Evolutionary conservation across 805 yeast species (phyloP).

Genomic region (Grigorovia transvaalensis): DNA sequence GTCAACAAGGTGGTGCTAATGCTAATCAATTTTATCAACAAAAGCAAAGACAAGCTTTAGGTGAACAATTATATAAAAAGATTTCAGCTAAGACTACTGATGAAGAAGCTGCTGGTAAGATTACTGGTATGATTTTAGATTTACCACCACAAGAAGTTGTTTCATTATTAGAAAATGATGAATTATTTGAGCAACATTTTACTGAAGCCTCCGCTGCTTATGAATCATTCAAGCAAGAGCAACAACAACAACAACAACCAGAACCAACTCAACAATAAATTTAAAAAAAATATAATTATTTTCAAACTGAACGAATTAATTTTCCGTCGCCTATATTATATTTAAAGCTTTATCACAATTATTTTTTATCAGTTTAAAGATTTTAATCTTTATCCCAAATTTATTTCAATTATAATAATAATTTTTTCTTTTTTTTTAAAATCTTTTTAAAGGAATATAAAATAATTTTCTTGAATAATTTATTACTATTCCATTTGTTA

Average conservation of each 20-base stretch:
- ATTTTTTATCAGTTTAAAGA: not conserved
- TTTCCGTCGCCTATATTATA: not conserved
- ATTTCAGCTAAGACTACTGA: slow-evolving; percentile 80
- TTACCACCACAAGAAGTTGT: slow-evolving; percentile 87
- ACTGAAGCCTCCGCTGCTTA: slow-evolving; percentile 92
- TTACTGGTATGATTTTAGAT: slow-evolving; percentile 97
- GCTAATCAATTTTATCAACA: slow-evolving; percentile 52
- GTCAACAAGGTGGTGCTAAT: slow-evolving; percentile 24
- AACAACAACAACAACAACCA: slow-evolving; percentile 16
- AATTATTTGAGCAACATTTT: slow-evolving; percentile 79
- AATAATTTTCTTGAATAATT: too few relatives aligned
- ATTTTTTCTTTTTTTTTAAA: not conserved
- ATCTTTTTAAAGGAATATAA: not conserved
- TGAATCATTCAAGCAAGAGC: slow-evolving; percentile 69
- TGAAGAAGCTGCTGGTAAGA: slow-evolving; percentile 94
- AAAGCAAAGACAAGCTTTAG: slow-evolving; percentile 94
- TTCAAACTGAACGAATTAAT: not conserved
- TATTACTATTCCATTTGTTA: not conserved
- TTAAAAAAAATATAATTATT: too few relatives aligned
- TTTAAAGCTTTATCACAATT: not conserved
- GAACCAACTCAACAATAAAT: slow-evolving; percentile 2
- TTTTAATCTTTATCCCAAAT: not conserved
- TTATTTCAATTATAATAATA: too few relatives aligned
- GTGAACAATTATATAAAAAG: slow-evolving; percentile 94
- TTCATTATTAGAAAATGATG: slow-evolving; percentile 82